A percentile compares a stretch with the other conserved stretches of the same genome.
phyloP scores from a whole-genome alignment of 257 asterid species.

The Thymus mandschuricus region DNA sequence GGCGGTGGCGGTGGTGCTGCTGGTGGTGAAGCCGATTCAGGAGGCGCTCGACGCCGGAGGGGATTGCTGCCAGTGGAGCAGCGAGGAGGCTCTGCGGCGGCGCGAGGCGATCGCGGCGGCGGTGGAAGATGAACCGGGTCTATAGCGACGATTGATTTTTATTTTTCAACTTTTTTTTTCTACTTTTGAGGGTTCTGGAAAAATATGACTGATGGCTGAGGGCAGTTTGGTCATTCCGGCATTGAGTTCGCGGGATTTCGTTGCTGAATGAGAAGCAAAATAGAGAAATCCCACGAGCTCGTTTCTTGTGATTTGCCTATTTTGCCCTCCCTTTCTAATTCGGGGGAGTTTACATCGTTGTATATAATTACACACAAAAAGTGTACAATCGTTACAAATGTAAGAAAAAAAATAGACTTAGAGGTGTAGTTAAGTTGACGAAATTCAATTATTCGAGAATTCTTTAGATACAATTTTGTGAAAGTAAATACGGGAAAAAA shows the following conservation, averaged over 20 bases:
- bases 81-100: not conserved
- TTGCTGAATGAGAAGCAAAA: constrained; percentile 24
- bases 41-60: constrained; percentile 36
- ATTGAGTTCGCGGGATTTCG: not conserved
- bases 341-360: not conserved
- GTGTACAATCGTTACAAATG: not conserved
- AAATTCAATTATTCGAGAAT: not conserved
- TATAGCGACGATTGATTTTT: not conserved
- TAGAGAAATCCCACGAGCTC: constrained; percentile 24
- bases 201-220: constrained; percentile 3
- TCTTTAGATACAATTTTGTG: not conserved
- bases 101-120: not conserved
- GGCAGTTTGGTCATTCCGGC: constrained; percentile 23
- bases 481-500: too few species aligned
- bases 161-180: not conserved
- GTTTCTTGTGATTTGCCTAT: constrained; percentile 16
- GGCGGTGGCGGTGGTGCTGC: constrained; percentile 54
- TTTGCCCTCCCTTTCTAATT: not conserved
- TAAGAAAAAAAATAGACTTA: not conserved
- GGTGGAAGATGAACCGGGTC: not conserved
- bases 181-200: not conserved
- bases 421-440: constrained; percentile 11
- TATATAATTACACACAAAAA: not conserved
- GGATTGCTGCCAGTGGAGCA: not conserved
- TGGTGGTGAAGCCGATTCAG: constrained; percentile 61